phyloP scores from a whole-genome alignment of 345 rosid genomes.

The Hypericum androsaemum region DNA sequence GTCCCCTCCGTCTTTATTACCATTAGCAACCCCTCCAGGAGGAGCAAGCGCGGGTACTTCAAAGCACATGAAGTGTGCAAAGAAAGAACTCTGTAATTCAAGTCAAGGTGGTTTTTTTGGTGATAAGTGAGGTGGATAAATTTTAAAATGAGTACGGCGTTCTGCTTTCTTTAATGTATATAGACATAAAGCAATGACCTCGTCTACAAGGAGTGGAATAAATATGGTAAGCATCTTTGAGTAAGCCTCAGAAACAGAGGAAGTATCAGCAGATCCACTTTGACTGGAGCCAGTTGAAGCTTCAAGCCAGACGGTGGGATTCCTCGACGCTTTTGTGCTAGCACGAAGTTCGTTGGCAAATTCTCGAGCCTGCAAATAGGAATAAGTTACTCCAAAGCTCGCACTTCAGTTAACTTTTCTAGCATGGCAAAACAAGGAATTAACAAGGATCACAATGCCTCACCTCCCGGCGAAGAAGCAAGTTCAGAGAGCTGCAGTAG shows the following conservation, averaged over 20 bases:
- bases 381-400: constrained; percentile 6
- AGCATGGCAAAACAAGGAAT: background rate
- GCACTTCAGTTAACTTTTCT: background rate
- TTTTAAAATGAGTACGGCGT: background rate
- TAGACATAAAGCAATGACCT: constrained; percentile 37
- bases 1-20: constrained; percentile 34
- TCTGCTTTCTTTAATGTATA: constrained; percentile 8
- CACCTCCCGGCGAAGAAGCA: constrained; percentile 98
- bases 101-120: constrained; percentile 5
- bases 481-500: constrained; percentile 90
- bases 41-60: constrained; percentile 96
- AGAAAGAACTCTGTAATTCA: constrained; percentile 86
- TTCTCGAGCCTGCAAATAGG: constrained; percentile 79
- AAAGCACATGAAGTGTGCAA: constrained; percentile 99
- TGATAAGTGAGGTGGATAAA: too few species aligned
- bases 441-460: constrained; percentile 16
- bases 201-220: constrained; percentile 97
- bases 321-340: constrained; percentile 90
- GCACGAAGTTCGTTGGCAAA: constrained; percentile 99
- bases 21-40: constrained; percentile 62
- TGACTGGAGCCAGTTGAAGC: constrained; percentile 77
- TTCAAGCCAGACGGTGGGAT: constrained; percentile 95
- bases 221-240: constrained; percentile 94
- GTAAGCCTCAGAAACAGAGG: constrained; percentile 93
- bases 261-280: constrained; percentile 61